Conservation (phyloP, 768 basidiomycete species). For the Jaapia argillacea region DNA sequence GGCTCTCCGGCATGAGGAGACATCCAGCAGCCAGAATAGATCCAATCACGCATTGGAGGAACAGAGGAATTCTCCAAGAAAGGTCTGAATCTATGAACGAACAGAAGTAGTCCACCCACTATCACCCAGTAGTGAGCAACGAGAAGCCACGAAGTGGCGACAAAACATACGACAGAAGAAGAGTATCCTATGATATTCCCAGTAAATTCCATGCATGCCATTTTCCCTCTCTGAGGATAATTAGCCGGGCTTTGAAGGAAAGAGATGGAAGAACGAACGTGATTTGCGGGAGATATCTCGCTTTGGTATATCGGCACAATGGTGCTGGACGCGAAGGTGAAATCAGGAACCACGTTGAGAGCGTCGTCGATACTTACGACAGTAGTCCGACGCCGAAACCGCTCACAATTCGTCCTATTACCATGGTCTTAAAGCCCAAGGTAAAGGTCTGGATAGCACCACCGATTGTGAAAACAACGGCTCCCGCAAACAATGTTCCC, state of each 20-base stretch:
- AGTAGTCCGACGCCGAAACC: slow-evolving; percentile 89
- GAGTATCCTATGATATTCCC: slow-evolving; percentile 90
- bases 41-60: slow-evolving; percentile 84
- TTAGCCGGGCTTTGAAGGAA: too few relatives aligned
- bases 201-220: slow-evolving; percentile 95
- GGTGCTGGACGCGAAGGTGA: slow-evolving; percentile 41
- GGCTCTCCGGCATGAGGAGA: slow-evolving; percentile 83
- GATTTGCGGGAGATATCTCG: slow-evolving; percentile 89
- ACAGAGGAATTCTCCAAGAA: slow-evolving; percentile 88
- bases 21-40: slow-evolving; percentile 69
- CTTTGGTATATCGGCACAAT: slow-evolving; percentile 94
- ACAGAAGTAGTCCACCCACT: slow-evolving; percentile 4
- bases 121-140: neutral
- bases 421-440: slow-evolving; percentile 69
- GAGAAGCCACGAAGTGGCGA: neutral
- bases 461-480: slow-evolving; percentile 76
- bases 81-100: slow-evolving; percentile 79
- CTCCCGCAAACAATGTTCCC: slow-evolving; percentile 77
- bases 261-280: slow-evolving; percentile 41
- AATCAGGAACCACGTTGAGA: neutral
- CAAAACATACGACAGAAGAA: slow-evolving; percentile 64
- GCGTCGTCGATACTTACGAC: slow-evolving; percentile 41
- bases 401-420: slow-evolving; percentile 71
- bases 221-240: slow-evolving; percentile 59
- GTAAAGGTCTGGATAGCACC: slow-evolving; percentile 83